Percentiles rank a stretch among this genome's conserved stretches.
Evolutionary conservation across 495 filamentous ascomycete genomes (phyloP).

Genomic region (Friedmanniomyces simplex): DNA sequence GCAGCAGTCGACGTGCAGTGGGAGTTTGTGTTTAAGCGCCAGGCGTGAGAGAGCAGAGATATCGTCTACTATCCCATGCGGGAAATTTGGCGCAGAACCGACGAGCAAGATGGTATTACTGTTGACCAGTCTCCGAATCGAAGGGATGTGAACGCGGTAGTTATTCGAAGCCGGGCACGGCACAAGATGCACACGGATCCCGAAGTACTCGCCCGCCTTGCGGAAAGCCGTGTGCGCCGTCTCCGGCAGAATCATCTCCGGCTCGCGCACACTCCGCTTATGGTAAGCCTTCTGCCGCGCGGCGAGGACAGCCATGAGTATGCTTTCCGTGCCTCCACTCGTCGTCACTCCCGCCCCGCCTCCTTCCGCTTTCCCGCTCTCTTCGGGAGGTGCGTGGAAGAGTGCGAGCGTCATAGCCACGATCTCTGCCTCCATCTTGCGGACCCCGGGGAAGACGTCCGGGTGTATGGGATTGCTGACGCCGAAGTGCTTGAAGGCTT

Average conservation of each 20-base stretch:
- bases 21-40: conserved; percentile 64
- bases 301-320: conserved; percentile 83
- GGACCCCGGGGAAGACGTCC: conserved; percentile 93
- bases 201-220: conserved; percentile 91
- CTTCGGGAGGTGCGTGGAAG: conserved; percentile 69
- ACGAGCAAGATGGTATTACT: conserved; percentile 93
- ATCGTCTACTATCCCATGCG: conserved; percentile 95
- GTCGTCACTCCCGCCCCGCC: conserved; percentile 82
- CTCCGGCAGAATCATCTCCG: conserved; percentile 94
- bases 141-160: conserved; percentile 70
- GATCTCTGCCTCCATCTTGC: conserved; percentile 99
- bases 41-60: conserved; percentile 77
- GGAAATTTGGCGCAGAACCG: conserved; percentile 93
- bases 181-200: conserved; percentile 87
- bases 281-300: conserved; percentile 78
- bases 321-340: conserved; percentile 88
- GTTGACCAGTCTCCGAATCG: conserved; percentile 79
- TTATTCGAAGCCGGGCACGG: conserved; percentile 65
- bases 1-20: conserved; percentile 95
- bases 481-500: conserved; percentile 86
- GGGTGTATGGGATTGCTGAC: conserved; percentile 99
- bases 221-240: conserved; percentile 94
- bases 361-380: conserved; percentile 48
- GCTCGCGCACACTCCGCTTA: conserved; percentile 81
- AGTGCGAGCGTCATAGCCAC: conserved; percentile 87